These are phyloP conservation scores for Penicillium taxi DNA, from an alignment of 495 filamentous ascomycete species.

Conservation along the genomic window DNA sequence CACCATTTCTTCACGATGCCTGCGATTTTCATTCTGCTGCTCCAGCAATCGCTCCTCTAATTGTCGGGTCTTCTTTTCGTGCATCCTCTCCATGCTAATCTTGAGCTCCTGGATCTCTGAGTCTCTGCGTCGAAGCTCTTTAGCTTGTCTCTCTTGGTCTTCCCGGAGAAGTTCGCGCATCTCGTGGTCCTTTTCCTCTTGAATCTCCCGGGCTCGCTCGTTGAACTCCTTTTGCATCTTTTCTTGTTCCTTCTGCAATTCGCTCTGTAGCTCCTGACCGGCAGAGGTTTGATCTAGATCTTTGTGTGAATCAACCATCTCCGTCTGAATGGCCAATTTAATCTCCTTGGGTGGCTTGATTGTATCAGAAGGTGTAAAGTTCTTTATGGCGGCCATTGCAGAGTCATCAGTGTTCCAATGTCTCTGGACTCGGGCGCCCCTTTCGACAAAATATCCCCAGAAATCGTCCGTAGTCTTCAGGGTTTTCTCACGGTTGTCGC, in stretches of 20 bases:
- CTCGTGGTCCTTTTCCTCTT: not conserved
- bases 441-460: conserved; percentile 3
- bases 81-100: conserved; percentile 1
- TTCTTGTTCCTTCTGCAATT: not conserved
- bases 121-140: not conserved
- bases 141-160: not conserved
- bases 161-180: not conserved
- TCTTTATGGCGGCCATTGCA: not conserved
- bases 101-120: not conserved
- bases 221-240: not conserved
- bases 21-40: not conserved
- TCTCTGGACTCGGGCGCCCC: not conserved
- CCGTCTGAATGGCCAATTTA: not conserved
- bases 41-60: not conserved
- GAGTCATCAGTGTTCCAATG: not conserved
- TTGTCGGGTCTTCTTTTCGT: not conserved
- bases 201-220: not conserved
- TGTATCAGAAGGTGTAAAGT: not conserved
- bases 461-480: not conserved
- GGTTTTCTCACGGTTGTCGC: conserved; percentile 1
- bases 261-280: not conserved
- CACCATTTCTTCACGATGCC: not conserved
- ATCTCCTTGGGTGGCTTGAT: not conserved
- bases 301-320: not conserved
- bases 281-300: conserved; percentile 1